Evolutionary conservation across 352 stramenopile genomes (phyloP).

Genomic region (Pseudoperonospora humuli): DNA sequence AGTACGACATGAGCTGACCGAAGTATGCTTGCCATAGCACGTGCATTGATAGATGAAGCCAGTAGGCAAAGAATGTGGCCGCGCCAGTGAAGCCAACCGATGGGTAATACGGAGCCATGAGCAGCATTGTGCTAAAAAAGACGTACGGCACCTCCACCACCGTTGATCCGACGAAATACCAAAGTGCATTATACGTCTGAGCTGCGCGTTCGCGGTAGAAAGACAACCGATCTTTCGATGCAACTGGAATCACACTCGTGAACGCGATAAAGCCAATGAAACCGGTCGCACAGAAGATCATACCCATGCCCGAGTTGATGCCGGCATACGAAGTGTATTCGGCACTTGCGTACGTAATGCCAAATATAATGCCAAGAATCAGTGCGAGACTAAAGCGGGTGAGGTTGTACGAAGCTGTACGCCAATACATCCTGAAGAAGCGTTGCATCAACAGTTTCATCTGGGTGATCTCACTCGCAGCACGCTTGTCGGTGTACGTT

Average conservation of each 20-base stretch:
- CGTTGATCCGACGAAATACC: conserved; percentile 14
- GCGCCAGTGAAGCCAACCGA: conserved; percentile 19
- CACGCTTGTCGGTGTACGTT: conserved; percentile 29
- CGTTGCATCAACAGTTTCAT: conserved; percentile 36
- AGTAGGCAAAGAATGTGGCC: conserved; percentile 10
- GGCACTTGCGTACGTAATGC: conserved; percentile 13
- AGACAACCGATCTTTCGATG: conserved; percentile 63
- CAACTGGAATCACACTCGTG: conserved; percentile 49
- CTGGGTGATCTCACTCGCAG: conserved; percentile 13
- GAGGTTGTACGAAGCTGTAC: conserved; percentile 29
- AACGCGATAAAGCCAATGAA: conserved; percentile 71
- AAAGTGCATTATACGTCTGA: conserved; percentile 35
- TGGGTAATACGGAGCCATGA: conserved; percentile 10
- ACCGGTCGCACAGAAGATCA: conserved; percentile 62
- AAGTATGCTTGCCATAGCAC: conserved; percentile 18
- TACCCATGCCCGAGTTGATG: conserved; percentile 26
- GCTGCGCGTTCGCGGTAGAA: conserved; percentile 84
- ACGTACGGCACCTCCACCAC: conserved; percentile 45
- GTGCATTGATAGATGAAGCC: conserved; percentile 10
- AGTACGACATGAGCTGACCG: conserved; percentile 21
- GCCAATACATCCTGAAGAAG: conserved; percentile 68
- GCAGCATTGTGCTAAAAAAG: conserved; percentile 6
- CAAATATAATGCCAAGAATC: conserved; percentile 15
- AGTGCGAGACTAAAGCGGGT: conserved; percentile 35
- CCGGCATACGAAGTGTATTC: conserved; percentile 20